These are phyloP conservation scores for Phytophthora niederhauseri DNA, from an alignment of 352 stramenopile genomes.

Conservation along the genomic window DNA sequence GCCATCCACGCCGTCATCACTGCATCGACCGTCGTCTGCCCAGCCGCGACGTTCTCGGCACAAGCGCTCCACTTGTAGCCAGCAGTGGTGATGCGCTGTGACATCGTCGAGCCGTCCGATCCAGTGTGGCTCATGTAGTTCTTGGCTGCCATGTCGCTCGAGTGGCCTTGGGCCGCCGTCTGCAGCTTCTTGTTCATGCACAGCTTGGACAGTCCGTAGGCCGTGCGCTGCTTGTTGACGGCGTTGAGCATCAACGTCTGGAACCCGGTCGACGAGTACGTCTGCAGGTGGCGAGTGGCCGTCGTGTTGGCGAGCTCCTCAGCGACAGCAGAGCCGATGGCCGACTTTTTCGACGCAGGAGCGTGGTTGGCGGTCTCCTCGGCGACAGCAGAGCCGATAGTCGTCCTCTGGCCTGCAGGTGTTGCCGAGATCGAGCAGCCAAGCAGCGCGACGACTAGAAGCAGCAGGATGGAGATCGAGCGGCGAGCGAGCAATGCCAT, in stretches of 20 bases:
- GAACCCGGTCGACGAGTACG: slow-evolving; percentile 33
- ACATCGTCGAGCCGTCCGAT: slow-evolving; percentile 38
- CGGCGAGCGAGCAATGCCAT: neutral
- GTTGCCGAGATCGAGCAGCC: neutral
- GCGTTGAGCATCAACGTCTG: slow-evolving; percentile 41
- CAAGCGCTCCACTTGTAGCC: slow-evolving; percentile 50
- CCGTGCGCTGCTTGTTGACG: slow-evolving; percentile 48
- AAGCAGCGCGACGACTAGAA: slow-evolving; percentile 14
- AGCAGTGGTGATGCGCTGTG: slow-evolving; percentile 33
- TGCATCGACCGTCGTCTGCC: slow-evolving; percentile 34
- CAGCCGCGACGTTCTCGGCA: slow-evolving; percentile 51
- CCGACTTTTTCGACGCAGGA: neutral
- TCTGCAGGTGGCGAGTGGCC: slow-evolving; percentile 23
- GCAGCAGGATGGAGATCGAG: neutral
- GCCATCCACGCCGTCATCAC: slow-evolving; percentile 58
- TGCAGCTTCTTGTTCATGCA: slow-evolving; percentile 41
- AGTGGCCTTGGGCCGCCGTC: slow-evolving; percentile 17
- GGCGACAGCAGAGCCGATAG: slow-evolving; percentile 9
- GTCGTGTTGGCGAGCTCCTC: slow-evolving; percentile 15
- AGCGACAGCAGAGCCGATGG: slow-evolving; percentile 10
- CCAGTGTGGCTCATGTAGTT: slow-evolving; percentile 54
- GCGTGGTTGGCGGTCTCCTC: slow-evolving; percentile 4
- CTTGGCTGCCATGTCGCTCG: slow-evolving; percentile 37
- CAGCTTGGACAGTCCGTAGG: slow-evolving; percentile 31
- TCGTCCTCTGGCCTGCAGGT: neutral